A percentile compares a stretch with the other conserved stretches of the same genome.
These are phyloP conservation scores for Penicillium sp. DNA, from an alignment of 2,329 filamentous ascomycete species.

Conservation along the genomic window DNA sequence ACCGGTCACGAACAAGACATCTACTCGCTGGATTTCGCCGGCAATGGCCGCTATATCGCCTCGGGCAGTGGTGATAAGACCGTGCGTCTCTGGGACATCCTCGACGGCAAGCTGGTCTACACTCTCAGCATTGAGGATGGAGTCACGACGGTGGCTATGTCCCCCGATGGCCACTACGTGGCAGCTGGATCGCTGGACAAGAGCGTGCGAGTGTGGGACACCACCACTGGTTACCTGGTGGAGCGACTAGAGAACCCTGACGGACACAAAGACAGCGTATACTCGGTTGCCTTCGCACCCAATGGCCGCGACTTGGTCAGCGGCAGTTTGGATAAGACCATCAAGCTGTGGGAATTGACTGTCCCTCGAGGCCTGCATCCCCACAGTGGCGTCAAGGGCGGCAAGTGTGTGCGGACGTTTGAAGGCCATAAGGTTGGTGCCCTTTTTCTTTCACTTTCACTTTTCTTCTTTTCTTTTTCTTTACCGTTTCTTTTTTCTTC, in stretches of 20 bases:
- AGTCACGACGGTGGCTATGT: slow-evolving; percentile 96
- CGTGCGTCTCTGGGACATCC: slow-evolving; percentile 94
- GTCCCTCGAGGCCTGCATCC: slow-evolving; percentile 67
- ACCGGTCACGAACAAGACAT: slow-evolving; percentile 98
- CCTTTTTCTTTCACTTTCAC: slow-evolving; percentile 8
- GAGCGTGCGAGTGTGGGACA: slow-evolving; percentile 97
- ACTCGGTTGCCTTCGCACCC: slow-evolving; percentile 93
- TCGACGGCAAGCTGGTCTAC: slow-evolving; percentile 76
- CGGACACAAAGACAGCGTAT: slow-evolving; percentile 95
- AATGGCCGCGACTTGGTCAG: slow-evolving; percentile 91
- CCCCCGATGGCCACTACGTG: slow-evolving; percentile 89
- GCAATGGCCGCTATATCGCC: slow-evolving; percentile 90
- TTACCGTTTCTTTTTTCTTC: neutral
- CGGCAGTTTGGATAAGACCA: slow-evolving; percentile 94
- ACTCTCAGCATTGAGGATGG: slow-evolving; percentile 93
- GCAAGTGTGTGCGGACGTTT: slow-evolving; percentile 94
- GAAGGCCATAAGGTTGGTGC: slow-evolving; percentile 83
- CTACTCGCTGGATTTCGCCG: slow-evolving; percentile 92
- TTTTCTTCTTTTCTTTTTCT: neutral
- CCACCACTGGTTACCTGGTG: slow-evolving; percentile 78
- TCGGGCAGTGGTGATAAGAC: slow-evolving; percentile 94
- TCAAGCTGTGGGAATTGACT: slow-evolving; percentile 97
- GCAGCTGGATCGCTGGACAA: slow-evolving; percentile 95
- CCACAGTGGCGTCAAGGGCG: slow-evolving; percentile 72
- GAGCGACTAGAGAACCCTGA: slow-evolving; percentile 91